Base-by-base conservation (phyloP, 306 rosid species). In the Dalbergia oliveri region DNA sequence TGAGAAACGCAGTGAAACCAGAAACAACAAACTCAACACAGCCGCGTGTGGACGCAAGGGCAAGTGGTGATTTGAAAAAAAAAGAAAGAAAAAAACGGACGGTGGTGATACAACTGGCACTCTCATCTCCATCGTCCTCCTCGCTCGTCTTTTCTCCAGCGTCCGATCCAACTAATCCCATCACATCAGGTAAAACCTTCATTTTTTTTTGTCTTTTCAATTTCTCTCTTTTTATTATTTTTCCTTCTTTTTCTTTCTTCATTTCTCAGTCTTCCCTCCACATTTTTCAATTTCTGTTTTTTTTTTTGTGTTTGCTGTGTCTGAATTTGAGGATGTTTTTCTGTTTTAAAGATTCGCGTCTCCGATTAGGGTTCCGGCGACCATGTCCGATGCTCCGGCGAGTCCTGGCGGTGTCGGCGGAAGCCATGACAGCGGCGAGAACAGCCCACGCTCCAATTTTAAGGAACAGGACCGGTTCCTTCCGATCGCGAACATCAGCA, bases 401-500 rank as follows among this genome's bases (percentile, higher is more conserved):
- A 94, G 97, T 66, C 98, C 97, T 11, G 85, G 86, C 78, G 93
- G 94, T 26, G 31, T 26, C 79, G 97, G 94, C 2, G 91, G 88
- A 2, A 90, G 98, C 86, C 88, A 83, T 70, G 92, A 91, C 79
- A 92, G 97, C 79, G 97, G 97, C 26, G 96, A 93, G 5, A 93
- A 86, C 43, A 94, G 98, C 66, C 97, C 98, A 8, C 92, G 90
- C 31, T 90, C 93, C 7, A 88, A 83, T 53, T 88, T 90, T 64
- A 91, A 91, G 0, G 98, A 94, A 71, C 97, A 91, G 91, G 97
- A 94, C 21, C 87, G 98, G 68, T 91, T 74, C 65, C 92, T 94
- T 31, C 97, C 97, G 37, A 90, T 94, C 66, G 97, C 98, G 2
- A 91, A 91, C 54, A 94, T 94, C 37, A 89, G 98, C 69, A 76